These are phyloP conservation scores for Phytophthora fragariae DNA, from an alignment of 352 stramenopile genomes.

Conservation along the genomic window DNA sequence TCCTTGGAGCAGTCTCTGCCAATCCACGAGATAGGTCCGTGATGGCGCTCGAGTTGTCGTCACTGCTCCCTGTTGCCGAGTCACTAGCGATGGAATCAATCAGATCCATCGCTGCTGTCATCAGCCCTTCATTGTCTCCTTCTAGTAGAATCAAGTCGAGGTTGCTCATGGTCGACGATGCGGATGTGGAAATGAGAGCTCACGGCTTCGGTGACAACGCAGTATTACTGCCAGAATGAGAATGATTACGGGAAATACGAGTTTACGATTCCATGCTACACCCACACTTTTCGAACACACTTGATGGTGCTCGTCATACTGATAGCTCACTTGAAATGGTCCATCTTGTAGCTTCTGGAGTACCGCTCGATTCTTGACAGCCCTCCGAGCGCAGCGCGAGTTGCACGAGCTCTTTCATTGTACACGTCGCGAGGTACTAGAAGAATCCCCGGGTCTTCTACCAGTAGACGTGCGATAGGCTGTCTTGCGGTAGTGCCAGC, in stretches of 20 bases:
- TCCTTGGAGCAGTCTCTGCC: background rate
- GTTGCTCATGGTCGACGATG: conserved; percentile 2
- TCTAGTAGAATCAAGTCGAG: conserved; percentile 10
- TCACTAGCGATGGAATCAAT: background rate
- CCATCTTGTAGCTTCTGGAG: background rate
- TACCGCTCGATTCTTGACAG: conserved; percentile 3
- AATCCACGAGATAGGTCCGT: background rate
- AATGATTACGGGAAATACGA: background rate
- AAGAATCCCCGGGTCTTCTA: background rate
- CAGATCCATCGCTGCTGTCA: conserved; percentile 4
- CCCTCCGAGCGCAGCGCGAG: background rate
- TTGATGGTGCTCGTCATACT: background rate
- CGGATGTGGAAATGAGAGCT: background rate
- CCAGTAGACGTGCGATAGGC: background rate
- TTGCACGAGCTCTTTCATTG: conserved; percentile 5
- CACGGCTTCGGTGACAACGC: background rate
- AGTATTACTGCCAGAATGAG: too few species aligned
- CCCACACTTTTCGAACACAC: too few species aligned
- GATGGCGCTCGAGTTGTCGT: background rate
- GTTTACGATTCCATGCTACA: background rate
- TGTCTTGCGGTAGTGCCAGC: background rate
- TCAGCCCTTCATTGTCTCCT: background rate
- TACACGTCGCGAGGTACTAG: conserved; percentile 9
- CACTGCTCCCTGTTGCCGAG: background rate
- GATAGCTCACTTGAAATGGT: background rate